Conservation (phyloP, 495 filamentous ascomycete genomes). For the Pseudevernia furfuracea region DNA sequence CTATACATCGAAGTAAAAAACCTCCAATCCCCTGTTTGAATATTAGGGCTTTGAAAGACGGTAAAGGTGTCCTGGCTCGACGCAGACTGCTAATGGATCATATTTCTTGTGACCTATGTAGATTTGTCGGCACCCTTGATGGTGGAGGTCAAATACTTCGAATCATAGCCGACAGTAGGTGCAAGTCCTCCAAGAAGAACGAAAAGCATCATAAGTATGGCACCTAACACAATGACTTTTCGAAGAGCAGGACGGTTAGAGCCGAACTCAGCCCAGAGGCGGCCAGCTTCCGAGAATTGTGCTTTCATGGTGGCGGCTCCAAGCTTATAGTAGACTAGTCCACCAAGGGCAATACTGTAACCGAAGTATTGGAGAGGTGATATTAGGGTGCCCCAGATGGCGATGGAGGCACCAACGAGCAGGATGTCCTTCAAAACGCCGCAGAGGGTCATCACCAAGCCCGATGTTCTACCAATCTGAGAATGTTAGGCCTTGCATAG, state of each 20-base stretch:
- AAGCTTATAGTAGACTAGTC: conserved; percentile 96
- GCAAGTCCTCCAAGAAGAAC: conserved; percentile 58
- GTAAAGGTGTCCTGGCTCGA: too few relatives aligned
- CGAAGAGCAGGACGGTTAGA: conserved; percentile 62
- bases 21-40: neutral
- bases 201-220: conserved; percentile 55
- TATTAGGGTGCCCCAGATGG: conserved; percentile 81
- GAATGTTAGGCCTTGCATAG: neutral
- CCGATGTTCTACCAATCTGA: conserved; percentile 95
- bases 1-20: neutral
- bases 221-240: conserved; percentile 62
- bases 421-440: conserved; percentile 98
- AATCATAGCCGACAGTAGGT: conserved; percentile 30
- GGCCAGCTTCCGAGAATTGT: conserved; percentile 58
- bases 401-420: conserved; percentile 80
- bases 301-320: conserved; percentile 78
- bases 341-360: conserved; percentile 81
- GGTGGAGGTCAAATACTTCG: conserved; percentile 12
- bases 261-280: conserved; percentile 82
- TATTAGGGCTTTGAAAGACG: too few relatives aligned
- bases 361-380: conserved; percentile 83
- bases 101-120: neutral
- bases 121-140: conserved; percentile 15
- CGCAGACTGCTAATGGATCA: too few relatives aligned
- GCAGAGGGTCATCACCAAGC: conserved; percentile 91